phyloP scores from a whole-genome alignment of 345 rosid genomes.

The Aquilaria malaccensis region DNA sequence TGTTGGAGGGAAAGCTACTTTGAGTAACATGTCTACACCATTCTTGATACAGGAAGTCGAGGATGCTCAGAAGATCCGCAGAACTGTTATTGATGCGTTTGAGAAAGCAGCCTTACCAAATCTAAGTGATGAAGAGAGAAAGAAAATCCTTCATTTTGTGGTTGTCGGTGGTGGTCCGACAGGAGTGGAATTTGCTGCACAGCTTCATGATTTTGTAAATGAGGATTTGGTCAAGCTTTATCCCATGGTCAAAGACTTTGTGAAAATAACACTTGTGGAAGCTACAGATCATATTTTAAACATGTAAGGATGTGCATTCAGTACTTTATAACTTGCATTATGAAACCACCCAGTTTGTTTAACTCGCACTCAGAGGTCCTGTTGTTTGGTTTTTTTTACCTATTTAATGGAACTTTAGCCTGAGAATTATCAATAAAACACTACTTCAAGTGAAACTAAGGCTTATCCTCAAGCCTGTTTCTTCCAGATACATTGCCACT shows the following conservation, averaged over 20 bases:
- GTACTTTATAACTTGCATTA: no score
- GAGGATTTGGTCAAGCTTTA: slow-evolving; percentile 75
- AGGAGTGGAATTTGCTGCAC: slow-evolving; percentile 96
- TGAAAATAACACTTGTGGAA: slow-evolving; percentile 71
- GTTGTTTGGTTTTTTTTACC: no score
- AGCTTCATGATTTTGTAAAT: slow-evolving; percentile 75
- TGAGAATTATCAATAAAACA: no score
- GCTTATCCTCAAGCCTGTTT: no score
- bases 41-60: slow-evolving; percentile 67
- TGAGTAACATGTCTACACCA: no score
- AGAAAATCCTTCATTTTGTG: slow-evolving; percentile 79
- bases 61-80: slow-evolving; percentile 84
- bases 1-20: no score
- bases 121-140: slow-evolving; percentile 72
- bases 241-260: slow-evolving; percentile 55
- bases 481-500: no score
- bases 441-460: no score
- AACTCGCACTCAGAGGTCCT: no score
- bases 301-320: slow-evolving; percentile 38
- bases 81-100: slow-evolving; percentile 67
- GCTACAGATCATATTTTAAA: slow-evolving; percentile 85
- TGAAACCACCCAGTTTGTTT: not conserved
- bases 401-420: no score
- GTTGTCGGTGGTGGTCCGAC: slow-evolving; percentile 96
- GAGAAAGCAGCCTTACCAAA: slow-evolving; percentile 81